These are phyloP conservation scores for Neofusicoccum cordaticola DNA, from an alignment of 2,329 filamentous ascomycete species.

Conservation along the genomic window DNA sequence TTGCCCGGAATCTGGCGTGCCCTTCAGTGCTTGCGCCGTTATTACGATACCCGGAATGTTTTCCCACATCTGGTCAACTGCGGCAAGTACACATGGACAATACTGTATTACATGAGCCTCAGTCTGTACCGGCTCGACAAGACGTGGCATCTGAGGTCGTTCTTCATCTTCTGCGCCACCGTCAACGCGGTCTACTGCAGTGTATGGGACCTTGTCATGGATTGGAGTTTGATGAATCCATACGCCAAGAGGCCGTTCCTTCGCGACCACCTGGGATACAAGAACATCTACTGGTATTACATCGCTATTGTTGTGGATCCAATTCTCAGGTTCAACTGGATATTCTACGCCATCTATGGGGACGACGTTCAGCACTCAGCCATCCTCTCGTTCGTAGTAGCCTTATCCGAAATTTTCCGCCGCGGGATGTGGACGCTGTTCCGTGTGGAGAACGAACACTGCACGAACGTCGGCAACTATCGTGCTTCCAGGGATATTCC, in stretches of 20 bases:
- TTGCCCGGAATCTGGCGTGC: slow-evolving; percentile 88
- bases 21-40: slow-evolving; percentile 86
- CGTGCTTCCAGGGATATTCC: slow-evolving; percentile 86
- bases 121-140: slow-evolving; percentile 78
- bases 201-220: slow-evolving; percentile 96
- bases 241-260: slow-evolving; percentile 63
- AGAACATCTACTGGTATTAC: slow-evolving; percentile 81
- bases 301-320: slow-evolving; percentile 78
- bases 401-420: slow-evolving; percentile 75
- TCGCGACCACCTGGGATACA: slow-evolving; percentile 76
- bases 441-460: slow-evolving; percentile 97
- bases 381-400: slow-evolving; percentile 74
- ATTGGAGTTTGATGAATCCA: slow-evolving; percentile 86
- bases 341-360: slow-evolving; percentile 85
- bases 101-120: slow-evolving; percentile 72
- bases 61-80: slow-evolving; percentile 93
- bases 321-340: slow-evolving; percentile 87
- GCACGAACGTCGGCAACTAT: slow-evolving; percentile 75
- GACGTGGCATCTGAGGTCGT: slow-evolving; percentile 56
- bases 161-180: slow-evolving; percentile 78
- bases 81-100: slow-evolving; percentile 85
- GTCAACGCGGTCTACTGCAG: slow-evolving; percentile 81
- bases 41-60: slow-evolving; percentile 76
- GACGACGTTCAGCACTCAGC: slow-evolving; percentile 79
- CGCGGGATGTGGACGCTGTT: slow-evolving; percentile 89